Conservation (phyloP, 2,329 filamentous ascomycete genomes). For the Xylariaceae sp. region DNA sequence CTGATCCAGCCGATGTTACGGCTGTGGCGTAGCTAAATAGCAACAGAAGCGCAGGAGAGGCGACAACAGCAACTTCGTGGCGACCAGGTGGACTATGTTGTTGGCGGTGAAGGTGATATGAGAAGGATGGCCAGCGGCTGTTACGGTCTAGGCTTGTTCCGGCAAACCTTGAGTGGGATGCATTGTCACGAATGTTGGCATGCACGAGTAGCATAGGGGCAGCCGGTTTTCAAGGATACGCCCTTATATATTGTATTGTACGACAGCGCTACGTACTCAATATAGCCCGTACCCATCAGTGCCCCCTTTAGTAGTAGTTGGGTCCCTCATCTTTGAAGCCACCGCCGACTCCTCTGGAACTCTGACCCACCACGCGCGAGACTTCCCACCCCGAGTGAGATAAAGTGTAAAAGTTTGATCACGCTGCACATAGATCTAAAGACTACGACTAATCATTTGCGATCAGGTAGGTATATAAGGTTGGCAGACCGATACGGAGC, state of each 20-base stretch:
- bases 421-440: neutral
- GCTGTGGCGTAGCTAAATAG: neutral
- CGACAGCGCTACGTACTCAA: too few species aligned
- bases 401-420: neutral
- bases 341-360: too few species aligned
- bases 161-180: neutral
- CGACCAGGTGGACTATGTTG: neutral
- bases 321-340: neutral
- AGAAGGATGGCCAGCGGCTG: neutral
- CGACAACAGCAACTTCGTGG: neutral
- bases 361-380: neutral
- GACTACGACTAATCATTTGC: too few species aligned
- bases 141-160: neutral
- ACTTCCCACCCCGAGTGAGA: neutral
- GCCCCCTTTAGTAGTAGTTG: neutral
- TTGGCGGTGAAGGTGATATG: neutral
- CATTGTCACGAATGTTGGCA: slow-evolving; percentile 5
- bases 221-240: too few species aligned
- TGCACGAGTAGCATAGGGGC: neutral
- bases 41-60: neutral
- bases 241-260: neutral
- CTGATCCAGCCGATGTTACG: neutral
- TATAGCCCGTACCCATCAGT: neutral
- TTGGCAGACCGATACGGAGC: too few species aligned
- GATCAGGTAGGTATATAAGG: too few species aligned